phyloP scores from a whole-genome alignment of 1,284 basidiomycete genomes.

The Cutaneotrichosporon sp. region DNA sequence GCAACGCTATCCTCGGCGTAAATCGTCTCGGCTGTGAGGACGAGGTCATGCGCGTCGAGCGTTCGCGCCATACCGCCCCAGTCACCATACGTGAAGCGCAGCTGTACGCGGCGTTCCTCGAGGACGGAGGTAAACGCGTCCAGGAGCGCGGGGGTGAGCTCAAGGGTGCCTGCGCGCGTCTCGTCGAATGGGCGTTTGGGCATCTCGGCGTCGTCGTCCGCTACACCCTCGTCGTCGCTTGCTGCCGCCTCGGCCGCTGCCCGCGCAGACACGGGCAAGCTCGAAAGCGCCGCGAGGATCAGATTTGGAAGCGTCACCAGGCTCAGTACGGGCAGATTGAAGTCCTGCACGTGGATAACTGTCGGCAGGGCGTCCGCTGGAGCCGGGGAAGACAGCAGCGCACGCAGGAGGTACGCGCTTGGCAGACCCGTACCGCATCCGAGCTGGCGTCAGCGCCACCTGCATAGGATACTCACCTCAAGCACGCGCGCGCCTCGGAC shows the following conservation, averaged over 20 bases:
- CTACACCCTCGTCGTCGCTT: slow-evolving; percentile 17
- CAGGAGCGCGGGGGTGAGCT: slow-evolving; percentile 60
- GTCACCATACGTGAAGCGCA: slow-evolving; percentile 75
- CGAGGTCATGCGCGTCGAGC: slow-evolving; percentile 57
- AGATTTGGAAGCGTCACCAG: slow-evolving; percentile 84
- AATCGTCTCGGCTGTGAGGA: slow-evolving; percentile 89
- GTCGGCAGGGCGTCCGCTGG: slow-evolving; percentile 36
- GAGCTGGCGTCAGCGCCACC: slow-evolving; percentile 53
- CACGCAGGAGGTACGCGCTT: slow-evolving; percentile 63
- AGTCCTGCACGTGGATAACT: slow-evolving; percentile 84
- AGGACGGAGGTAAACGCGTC: slow-evolving; percentile 62
- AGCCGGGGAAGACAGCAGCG: slow-evolving; percentile 52
- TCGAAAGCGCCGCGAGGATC: slow-evolving; percentile 56
- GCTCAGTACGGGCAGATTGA: slow-evolving; percentile 75
- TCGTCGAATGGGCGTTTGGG: slow-evolving; percentile 12
- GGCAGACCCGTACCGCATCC: slow-evolving; percentile 92
- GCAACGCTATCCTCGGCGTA: slow-evolving; percentile 67
- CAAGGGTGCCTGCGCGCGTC: slow-evolving; percentile 51
- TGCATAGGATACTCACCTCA: slow-evolving; percentile 53
- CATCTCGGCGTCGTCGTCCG: slow-evolving; percentile 21
- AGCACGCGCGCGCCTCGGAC: slow-evolving; percentile 55
- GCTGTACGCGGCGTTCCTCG: slow-evolving; percentile 52
- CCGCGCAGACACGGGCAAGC: slow-evolving; percentile 21
- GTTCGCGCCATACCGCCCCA: slow-evolving; percentile 54
- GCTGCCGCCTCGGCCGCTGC: slow-evolving; percentile 28